Conservation (phyloP, 2,329 filamentous ascomycete genomes). For the Fusarium penzigii region DNA sequence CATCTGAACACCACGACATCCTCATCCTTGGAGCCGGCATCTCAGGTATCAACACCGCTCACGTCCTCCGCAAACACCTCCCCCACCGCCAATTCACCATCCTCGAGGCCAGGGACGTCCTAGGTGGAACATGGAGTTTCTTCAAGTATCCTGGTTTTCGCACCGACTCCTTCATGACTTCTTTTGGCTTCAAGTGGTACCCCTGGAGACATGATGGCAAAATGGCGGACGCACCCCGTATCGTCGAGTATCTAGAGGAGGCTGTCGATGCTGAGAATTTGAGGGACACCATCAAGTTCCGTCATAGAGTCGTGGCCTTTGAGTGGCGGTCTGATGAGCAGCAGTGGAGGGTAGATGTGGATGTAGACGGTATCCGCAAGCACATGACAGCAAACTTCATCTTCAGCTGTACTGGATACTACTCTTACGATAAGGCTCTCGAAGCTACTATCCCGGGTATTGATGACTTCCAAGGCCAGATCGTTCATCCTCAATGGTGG, state of each 20-base stretch:
- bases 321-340: constrained; percentile 59
- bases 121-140: constrained; percentile 79
- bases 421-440: constrained; percentile 68
- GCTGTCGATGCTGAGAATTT: constrained; percentile 53
- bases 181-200: constrained; percentile 69
- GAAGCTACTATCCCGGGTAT: constrained; percentile 65
- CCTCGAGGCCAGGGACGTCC: constrained; percentile 63
- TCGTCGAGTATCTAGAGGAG: constrained; percentile 55
- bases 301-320: constrained; percentile 48
- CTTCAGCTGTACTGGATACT: constrained; percentile 67
- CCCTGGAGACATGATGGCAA: constrained; percentile 61
- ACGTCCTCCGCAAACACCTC: constrained; percentile 60
- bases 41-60: constrained; percentile 73
- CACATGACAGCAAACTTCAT: constrained; percentile 50
- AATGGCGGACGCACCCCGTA: constrained; percentile 54
- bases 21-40: constrained; percentile 72
- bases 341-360: constrained; percentile 54
- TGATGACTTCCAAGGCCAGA: constrained; percentile 62
- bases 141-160: constrained; percentile 77
- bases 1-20: constrained; percentile 46
- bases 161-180: constrained; percentile 62
- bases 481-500: constrained; percentile 77
- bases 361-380: constrained; percentile 23
- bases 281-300: constrained; percentile 53
- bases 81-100: constrained; percentile 62